These are phyloP conservation scores for Cladosporium sp. DNA, from an alignment of 2,329 filamentous ascomycete genomes.

Conservation along the genomic window DNA sequence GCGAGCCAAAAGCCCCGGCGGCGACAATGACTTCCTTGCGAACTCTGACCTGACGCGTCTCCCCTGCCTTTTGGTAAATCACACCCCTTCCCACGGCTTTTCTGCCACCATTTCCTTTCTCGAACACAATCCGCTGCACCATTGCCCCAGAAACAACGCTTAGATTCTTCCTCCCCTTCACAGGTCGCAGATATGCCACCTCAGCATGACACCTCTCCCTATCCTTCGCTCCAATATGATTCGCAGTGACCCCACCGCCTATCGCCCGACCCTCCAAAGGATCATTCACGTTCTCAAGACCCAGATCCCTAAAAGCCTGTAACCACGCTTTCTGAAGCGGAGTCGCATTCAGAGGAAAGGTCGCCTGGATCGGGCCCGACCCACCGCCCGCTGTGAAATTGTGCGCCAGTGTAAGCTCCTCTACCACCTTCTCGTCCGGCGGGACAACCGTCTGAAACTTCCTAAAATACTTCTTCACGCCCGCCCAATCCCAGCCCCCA, in stretches of 20 bases:
- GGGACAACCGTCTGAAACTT: slow-evolving; percentile 1
- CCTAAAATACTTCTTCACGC: slow-evolving; percentile 14
- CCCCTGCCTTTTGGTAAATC: slow-evolving; percentile 6
- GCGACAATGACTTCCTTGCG: slow-evolving; percentile 51
- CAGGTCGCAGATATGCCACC: slow-evolving; percentile 18
- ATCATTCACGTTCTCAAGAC: slow-evolving; percentile 13
- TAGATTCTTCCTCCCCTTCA: slow-evolving; percentile 14
- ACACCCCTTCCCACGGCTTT: slow-evolving; percentile 11
- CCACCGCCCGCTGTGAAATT: slow-evolving; percentile 14
- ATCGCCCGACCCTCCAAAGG: slow-evolving; percentile 6
- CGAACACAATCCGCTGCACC: slow-evolving; percentile 16
- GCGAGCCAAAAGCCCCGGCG: slow-evolving; percentile 53
- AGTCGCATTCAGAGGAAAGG: slow-evolving; percentile 10
- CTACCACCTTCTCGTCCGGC: background rate
- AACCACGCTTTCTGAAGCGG: slow-evolving; percentile 16
- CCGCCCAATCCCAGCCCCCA: slow-evolving; percentile 35
- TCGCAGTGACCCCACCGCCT: background rate
- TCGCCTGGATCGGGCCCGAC: slow-evolving; percentile 15
- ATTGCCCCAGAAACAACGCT: slow-evolving; percentile 13
- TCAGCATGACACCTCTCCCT: slow-evolving; percentile 20
- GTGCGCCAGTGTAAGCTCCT: slow-evolving; percentile 11
- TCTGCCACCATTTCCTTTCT: background rate
- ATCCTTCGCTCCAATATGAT: slow-evolving; percentile 9
- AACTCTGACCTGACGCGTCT: slow-evolving; percentile 19
- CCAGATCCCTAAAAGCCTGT: slow-evolving; percentile 14